Evolutionary conservation across 2,329 filamentous ascomycete genomes (phyloP).

Genomic region (Fusarium siculi): DNA sequence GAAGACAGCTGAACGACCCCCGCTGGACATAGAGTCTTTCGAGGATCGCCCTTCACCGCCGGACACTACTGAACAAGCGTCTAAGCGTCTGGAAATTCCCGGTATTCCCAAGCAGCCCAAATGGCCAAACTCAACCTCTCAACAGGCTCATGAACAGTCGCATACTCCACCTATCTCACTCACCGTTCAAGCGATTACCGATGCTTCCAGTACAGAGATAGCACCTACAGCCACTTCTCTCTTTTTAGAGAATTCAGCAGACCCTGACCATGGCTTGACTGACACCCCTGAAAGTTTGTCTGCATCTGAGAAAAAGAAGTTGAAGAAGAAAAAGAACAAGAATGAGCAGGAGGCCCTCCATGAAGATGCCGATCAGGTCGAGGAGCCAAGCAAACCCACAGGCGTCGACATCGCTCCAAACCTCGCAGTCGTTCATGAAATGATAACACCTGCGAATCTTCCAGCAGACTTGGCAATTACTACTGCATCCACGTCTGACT

Average conservation of each 20-base stretch:
- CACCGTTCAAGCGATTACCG: background rate
- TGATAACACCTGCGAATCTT: background rate
- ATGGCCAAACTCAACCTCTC: background rate
- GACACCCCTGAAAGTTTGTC: background rate
- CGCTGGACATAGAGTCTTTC: background rate
- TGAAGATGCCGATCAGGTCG: background rate
- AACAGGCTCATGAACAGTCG: background rate
- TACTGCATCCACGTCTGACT: background rate
- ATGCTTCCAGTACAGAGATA: background rate
- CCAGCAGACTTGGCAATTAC: background rate
- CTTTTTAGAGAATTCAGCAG: background rate
- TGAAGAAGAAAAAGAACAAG: slow-evolving; percentile 6
- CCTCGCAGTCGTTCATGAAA: background rate
- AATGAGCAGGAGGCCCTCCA: background rate
- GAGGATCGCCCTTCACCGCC: background rate
- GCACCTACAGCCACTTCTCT: background rate
- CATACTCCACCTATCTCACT: background rate
- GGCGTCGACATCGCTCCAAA: background rate
- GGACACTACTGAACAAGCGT: background rate
- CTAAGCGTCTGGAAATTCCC: background rate
- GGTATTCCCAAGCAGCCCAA: background rate
- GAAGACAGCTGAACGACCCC: background rate
- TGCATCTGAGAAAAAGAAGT: slow-evolving; percentile 17
- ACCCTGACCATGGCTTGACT: background rate
- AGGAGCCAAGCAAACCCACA: slow-evolving; percentile 1